Evolutionary conservation across 495 filamentous ascomycete species (phyloP).

Genomic region (Aspergillus baeticus): DNA sequence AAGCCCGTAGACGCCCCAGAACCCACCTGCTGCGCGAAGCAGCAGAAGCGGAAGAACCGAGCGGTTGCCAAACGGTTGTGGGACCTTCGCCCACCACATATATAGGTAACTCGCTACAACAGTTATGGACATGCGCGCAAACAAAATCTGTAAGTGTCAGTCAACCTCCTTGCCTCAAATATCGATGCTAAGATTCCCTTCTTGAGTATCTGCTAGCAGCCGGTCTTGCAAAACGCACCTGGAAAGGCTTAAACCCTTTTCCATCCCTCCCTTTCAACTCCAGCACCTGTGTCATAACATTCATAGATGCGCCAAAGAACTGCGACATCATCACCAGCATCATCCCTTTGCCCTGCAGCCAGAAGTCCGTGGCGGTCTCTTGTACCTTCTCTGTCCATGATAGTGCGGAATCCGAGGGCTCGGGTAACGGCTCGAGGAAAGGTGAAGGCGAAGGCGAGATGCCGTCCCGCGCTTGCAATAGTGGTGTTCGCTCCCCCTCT

Average conservation of each 20-base stretch:
- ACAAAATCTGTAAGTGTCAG: slow-evolving; percentile 59
- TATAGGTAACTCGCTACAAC: slow-evolving; percentile 64
- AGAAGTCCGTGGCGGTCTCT: slow-evolving; percentile 25
- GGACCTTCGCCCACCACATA: slow-evolving; percentile 69
- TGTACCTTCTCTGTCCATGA: slow-evolving; percentile 11
- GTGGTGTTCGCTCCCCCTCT: slow-evolving; percentile 3
- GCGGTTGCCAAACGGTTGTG: slow-evolving; percentile 66
- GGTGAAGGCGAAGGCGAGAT: background rate
- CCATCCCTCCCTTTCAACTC: slow-evolving; percentile 66
- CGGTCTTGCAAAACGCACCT: slow-evolving; percentile 43
- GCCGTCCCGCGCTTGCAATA: background rate
- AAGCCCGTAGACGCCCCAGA: slow-evolving; percentile 80
- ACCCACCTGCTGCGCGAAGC: slow-evolving; percentile 69
- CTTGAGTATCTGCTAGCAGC: no score
- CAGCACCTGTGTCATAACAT: slow-evolving; percentile 74
- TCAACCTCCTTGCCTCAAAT: no score
- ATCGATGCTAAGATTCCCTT: no score
- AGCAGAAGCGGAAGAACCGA: slow-evolving; percentile 67
- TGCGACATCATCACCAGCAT: slow-evolving; percentile 73
- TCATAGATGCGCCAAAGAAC: slow-evolving; percentile 87
- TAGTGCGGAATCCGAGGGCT: background rate
- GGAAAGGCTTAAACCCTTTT: slow-evolving; percentile 77
- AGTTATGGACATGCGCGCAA: slow-evolving; percentile 81
- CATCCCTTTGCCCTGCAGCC: slow-evolving; percentile 68
- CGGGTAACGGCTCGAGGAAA: background rate